These are phyloP conservation scores for Lasiodiplodia sp. DNA, from an alignment of 2,329 filamentous ascomycete genomes.

Conservation along the genomic window DNA sequence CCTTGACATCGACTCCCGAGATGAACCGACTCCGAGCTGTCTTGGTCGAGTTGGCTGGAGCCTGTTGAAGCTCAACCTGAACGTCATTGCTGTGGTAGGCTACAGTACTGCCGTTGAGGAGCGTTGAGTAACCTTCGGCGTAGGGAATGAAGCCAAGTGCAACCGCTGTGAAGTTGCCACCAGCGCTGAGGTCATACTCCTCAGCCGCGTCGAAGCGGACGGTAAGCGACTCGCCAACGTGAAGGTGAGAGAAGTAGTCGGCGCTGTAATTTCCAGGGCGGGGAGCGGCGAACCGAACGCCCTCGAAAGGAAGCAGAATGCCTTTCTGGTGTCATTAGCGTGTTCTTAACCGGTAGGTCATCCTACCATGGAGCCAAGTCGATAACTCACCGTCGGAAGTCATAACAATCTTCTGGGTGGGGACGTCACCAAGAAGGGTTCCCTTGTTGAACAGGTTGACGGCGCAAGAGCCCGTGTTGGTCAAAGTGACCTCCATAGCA, in stretches of 20 bases:
- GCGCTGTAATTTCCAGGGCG: slow-evolving; percentile 51
- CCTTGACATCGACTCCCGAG: slow-evolving; percentile 57
- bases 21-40: slow-evolving; percentile 50
- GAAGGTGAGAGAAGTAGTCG: slow-evolving; percentile 60
- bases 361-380: neutral
- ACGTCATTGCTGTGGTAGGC: slow-evolving; percentile 67
- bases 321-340: slow-evolving; percentile 39
- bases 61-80: slow-evolving; percentile 64
- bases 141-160: slow-evolving; percentile 65
- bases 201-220: slow-evolving; percentile 63
- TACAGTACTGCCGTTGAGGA: slow-evolving; percentile 60
- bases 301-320: slow-evolving; percentile 58
- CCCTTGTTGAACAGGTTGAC: slow-evolving; percentile 63
- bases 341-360: neutral
- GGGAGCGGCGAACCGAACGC: slow-evolving; percentile 59
- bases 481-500: slow-evolving; percentile 60
- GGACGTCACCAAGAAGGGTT: slow-evolving; percentile 59
- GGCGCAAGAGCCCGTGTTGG: slow-evolving; percentile 59
- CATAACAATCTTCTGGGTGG: slow-evolving; percentile 62
- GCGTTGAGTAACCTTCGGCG: slow-evolving; percentile 60
- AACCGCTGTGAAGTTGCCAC: slow-evolving; percentile 64
- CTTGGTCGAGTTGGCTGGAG: slow-evolving; percentile 58
- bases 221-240: slow-evolving; percentile 56
- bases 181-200: slow-evolving; percentile 59
- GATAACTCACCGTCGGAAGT: slow-evolving; percentile 54